Percentiles rank a stretch among this genome's conserved stretches.
These are phyloP conservation scores for Nissolia schottii DNA, from an alignment of 306 rosid species.

Conservation along the genomic window DNA sequence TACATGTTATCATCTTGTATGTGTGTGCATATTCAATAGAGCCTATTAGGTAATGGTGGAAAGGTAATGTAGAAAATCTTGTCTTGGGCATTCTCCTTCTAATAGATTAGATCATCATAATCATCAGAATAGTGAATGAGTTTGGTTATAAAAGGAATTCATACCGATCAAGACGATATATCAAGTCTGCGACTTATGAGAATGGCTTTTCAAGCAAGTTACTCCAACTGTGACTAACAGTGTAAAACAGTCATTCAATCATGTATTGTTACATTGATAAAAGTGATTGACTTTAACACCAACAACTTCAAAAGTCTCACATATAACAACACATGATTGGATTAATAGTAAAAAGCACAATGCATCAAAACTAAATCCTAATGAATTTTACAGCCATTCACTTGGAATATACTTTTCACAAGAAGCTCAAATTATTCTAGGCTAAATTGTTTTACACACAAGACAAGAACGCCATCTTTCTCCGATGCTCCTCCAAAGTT, in stretches of 20 bases:
- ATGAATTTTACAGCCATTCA: neutral
- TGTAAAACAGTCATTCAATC: too few relatives aligned
- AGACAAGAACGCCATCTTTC: slow-evolving; percentile 17
- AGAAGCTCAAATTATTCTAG: slow-evolving; percentile 12
- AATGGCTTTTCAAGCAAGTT: too few relatives aligned
- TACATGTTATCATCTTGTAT: slow-evolving; percentile 7
- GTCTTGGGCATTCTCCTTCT: neutral
- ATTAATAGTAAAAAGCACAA: too few relatives aligned
- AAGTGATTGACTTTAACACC: too few relatives aligned
- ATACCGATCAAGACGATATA: too few relatives aligned
- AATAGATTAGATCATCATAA: neutral
- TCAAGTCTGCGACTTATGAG: too few relatives aligned
- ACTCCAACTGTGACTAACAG: too few relatives aligned
- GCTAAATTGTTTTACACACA: neutral
- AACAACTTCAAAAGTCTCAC: too few relatives aligned
- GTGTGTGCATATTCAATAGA: neutral
- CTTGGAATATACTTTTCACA: neutral
- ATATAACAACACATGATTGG: too few relatives aligned
- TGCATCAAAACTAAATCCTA: too few relatives aligned
- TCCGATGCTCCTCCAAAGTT: slow-evolving; percentile 32
- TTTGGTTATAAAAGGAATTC: too few relatives aligned
- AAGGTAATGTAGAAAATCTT: neutral
- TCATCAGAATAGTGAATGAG: neutral
- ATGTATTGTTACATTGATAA: too few relatives aligned
- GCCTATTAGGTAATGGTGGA: neutral